Conservation (phyloP, 495 filamentous ascomycete genomes). For the Lentithecium fluviatile region DNA sequence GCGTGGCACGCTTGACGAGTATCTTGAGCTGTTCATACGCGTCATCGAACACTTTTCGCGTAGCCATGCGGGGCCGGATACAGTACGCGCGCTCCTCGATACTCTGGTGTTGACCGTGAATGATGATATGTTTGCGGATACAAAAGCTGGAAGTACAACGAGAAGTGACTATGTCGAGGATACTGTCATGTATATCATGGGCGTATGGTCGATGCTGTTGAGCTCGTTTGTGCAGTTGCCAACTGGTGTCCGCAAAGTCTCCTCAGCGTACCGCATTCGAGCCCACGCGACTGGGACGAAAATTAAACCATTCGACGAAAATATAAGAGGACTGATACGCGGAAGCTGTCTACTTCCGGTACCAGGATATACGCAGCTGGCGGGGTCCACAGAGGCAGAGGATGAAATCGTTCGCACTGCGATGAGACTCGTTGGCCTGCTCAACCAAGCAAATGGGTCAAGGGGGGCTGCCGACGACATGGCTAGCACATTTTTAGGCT, state of each 20-base stretch:
- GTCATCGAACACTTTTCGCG: conserved; percentile 15
- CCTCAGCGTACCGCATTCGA: conserved; percentile 1
- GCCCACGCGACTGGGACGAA: neutral
- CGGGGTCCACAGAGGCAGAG: neutral
- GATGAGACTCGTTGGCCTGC: conserved; percentile 5
- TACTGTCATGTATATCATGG: conserved; percentile 23
- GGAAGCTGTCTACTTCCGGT: conserved; percentile 9
- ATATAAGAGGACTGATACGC: conserved; percentile 2
- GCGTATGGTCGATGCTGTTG: conserved; percentile 19
- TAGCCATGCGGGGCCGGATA: neutral
- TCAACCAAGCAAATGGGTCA: neutral
- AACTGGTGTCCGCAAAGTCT: conserved; percentile 6
- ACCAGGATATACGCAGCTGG: neutral
- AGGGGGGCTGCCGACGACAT: neutral
- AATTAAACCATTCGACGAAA: conserved; percentile 1
- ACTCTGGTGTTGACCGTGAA: neutral
- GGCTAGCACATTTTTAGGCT: neutral
- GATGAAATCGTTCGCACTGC: conserved; percentile 14
- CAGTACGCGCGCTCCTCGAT: conserved; percentile 8
- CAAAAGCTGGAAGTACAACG: neutral
- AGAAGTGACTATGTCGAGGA: conserved; percentile 23
- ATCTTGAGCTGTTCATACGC: conserved; percentile 15
- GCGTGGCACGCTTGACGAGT: conserved; percentile 7
- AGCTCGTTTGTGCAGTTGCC: conserved; percentile 15
- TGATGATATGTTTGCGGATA: conserved; percentile 13